Base-by-base conservation (phyloP, 2,329 filamentous ascomycete genomes). In the Penicillium italicum region DNA sequence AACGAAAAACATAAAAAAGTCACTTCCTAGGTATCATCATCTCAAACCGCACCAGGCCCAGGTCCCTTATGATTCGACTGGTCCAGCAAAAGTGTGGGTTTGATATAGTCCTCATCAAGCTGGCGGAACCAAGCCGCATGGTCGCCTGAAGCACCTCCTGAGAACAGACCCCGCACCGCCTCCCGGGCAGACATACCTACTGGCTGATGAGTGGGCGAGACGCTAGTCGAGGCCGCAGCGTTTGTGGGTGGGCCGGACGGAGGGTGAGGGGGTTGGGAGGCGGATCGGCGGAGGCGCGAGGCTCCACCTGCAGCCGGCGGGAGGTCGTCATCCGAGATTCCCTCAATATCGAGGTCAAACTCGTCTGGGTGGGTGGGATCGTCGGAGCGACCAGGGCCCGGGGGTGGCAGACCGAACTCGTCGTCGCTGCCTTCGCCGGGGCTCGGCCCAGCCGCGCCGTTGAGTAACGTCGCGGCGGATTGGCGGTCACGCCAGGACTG, bases 51-150 rank as follows among this genome's bases (percentile, higher is more conserved):
- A 11, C 72, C 73, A 41, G 72, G 59, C 14, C 59, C 58, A 18
- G 63, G 73, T 3, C 73, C 74, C 58, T 76, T 76, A 56, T 76
- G 71, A 36, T 74, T 73, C 26, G 74, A 75, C 43, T 87, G 88
- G 74, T 97, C 92, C 20, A 97, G 81, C 62, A 97, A 74, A 53
- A 97, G 76, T 69, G 87, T 90, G 18, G 93, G 93, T 79, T 97
- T 97, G 74, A 97, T 92, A 72, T 91, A 97, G 58, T 92, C 91
- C 74, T 99, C 94, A 72, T 99, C 94, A 57, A 99, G 78, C 75
- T 96, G 92, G 63, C 86, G 87, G 74, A 99, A 96, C 76, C 95
- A 85, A 43, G 89, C 91, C 10, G 90, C 89, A 42, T 95, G 91
- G 71, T 99, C 94, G 48, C 96, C 91, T 0, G 88, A 83, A 4